phyloP scores from a whole-genome alignment of 2,329 filamentous ascomycete genomes.

The Dactylellina parvicollis region DNA sequence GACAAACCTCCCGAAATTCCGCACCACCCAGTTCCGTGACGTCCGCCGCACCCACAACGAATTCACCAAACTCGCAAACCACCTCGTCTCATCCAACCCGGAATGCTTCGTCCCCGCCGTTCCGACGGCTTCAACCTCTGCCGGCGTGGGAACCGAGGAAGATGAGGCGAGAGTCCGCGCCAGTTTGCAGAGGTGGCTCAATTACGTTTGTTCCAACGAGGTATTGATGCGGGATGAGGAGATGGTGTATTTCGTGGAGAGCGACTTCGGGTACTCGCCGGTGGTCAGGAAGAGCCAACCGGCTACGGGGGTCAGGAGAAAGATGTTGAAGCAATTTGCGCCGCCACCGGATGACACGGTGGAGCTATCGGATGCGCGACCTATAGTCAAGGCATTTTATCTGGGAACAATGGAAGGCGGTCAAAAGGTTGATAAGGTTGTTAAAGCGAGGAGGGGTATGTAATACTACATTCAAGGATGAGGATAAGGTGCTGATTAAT shows the following conservation, averaged over 20 bases:
- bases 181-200: conserved; percentile 92
- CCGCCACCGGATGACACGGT: conserved; percentile 97
- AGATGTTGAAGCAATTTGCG: conserved; percentile 97
- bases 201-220: conserved; percentile 90
- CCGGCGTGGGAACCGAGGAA: conserved; percentile 94
- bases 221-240: conserved; percentile 94
- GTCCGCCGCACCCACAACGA: conserved; percentile 94
- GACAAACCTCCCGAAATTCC: conserved; percentile 98
- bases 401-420: conserved; percentile 95
- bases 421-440: conserved; percentile 93
- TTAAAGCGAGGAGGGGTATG: conserved; percentile 88
- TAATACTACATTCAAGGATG: conserved; percentile 26
- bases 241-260: conserved; percentile 98
- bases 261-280: conserved; percentile 96
- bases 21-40: conserved; percentile 97
- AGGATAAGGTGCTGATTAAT: conserved; percentile 34
- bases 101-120: conserved; percentile 94
- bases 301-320: conserved; percentile 91
- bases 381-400: conserved; percentile 94
- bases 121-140: conserved; percentile 91
- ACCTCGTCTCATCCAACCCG: conserved; percentile 96
- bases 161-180: conserved; percentile 90
- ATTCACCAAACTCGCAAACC: conserved; percentile 94
- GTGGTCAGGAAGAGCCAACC: conserved; percentile 96
- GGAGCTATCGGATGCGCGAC: conserved; percentile 87